Percentiles rank a stretch among this genome's conserved stretches.
Evolutionary conservation across 2,329 filamentous ascomycete genomes (phyloP).

Genomic region (Magnaporthiopsis poae): DNA sequence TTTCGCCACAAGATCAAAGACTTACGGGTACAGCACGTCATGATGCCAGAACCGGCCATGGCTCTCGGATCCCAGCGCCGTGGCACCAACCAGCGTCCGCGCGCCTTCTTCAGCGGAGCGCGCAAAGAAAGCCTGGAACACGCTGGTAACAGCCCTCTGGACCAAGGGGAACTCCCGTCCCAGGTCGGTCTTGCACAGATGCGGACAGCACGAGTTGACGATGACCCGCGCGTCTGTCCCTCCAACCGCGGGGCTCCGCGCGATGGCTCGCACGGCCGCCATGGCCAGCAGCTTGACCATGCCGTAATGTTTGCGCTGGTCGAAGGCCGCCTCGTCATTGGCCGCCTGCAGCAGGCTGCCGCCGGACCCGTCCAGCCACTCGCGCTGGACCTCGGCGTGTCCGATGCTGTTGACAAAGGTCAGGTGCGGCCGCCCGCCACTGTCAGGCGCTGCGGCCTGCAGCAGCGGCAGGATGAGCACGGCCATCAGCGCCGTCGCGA

Average conservation of each 20-base stretch:
- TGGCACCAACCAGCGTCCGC: constrained; percentile 11
- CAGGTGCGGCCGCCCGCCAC: constrained; percentile 30
- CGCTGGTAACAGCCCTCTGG: background rate
- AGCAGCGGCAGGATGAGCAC: constrained; percentile 30
- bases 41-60: constrained; percentile 11
- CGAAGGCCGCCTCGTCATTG: constrained; percentile 7
- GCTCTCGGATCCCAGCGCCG: constrained; percentile 9
- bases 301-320: constrained; percentile 1
- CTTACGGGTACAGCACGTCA: constrained; percentile 9
- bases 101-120: constrained; percentile 7
- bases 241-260: background rate
- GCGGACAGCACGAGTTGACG: constrained; percentile 9
- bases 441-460: constrained; percentile 13
- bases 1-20: background rate
- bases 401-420: constrained; percentile 17
- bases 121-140: constrained; percentile 1
- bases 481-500: constrained; percentile 31
- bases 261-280: constrained; percentile 4
- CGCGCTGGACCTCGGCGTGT: constrained; percentile 3
- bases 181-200: constrained; percentile 10
- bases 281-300: constrained; percentile 11
- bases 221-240: background rate
- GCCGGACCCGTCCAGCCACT: background rate
- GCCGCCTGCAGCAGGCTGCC: constrained; percentile 6
- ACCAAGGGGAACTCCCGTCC: constrained; percentile 3